Evolutionary conservation across 768 basidiomycete genomes (phyloP).

Genomic region (Boletus coccyginus): DNA sequence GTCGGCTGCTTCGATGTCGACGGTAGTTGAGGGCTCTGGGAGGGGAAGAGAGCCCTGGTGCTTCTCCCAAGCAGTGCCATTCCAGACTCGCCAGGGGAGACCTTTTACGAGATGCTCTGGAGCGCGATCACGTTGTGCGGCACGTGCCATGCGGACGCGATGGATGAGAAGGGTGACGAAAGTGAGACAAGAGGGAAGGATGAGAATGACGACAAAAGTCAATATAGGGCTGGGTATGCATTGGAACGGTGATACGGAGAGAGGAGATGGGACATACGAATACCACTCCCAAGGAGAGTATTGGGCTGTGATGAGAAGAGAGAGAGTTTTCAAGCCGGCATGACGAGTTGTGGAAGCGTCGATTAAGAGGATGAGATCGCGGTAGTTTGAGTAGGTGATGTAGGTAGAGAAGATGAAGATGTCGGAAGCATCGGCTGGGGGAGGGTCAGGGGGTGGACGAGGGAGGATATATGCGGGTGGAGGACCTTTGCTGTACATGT

Average conservation of each 20-base stretch:
- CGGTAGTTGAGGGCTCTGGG: conserved; percentile 26
- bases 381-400: conserved; percentile 82
- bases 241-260: conserved; percentile 5
- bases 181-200: conserved; percentile 87
- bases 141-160: conserved; percentile 78
- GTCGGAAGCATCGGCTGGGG: conserved; percentile 77
- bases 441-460: conserved; percentile 3
- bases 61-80: conserved; percentile 77
- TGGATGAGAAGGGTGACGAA: conserved; percentile 88
- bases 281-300: conserved; percentile 92
- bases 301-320: conserved; percentile 72
- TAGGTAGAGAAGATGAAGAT: conserved; percentile 84
- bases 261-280: conserved; percentile 49
- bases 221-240: conserved; percentile 62
- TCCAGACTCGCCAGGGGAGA: conserved; percentile 84
- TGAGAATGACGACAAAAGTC: conserved; percentile 82
- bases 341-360: conserved; percentile 74
- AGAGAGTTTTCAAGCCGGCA: conserved; percentile 71
- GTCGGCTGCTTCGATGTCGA: conserved; percentile 41
- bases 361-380: conserved; percentile 66
- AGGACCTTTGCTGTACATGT: conserved; percentile 90
- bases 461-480: conserved; percentile 34
- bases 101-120: conserved; percentile 76
- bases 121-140: conserved; percentile 80
- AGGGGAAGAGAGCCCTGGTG: conserved; percentile 42